Evolutionary conservation across 2,329 filamentous ascomycete species (phyloP), one percentile per base, ranked within the genome.

Genomic region (Aspergillus alliaceus): DNA sequence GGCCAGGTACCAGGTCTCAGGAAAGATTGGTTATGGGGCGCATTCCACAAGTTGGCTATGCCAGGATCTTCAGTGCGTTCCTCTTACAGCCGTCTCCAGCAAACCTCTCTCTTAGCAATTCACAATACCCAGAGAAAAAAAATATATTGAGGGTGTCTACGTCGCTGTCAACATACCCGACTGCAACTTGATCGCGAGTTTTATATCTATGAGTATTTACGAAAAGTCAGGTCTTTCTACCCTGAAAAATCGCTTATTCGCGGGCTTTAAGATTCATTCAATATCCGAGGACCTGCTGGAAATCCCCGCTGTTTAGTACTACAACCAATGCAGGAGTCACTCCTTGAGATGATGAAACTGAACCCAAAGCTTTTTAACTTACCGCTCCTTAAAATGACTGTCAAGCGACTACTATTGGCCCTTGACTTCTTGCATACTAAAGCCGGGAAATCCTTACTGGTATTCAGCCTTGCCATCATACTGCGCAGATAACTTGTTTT

Each of bases 21-120:
- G 71, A 1, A 79, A 80, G 49, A 61, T 79, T 3, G 77, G 76
- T 1, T 79, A 67, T 59, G 76, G 76, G 14, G 69, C 67, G n/a
- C 75, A 72, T 25, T 79, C 76, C 1, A 80, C 76, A 0, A 73
- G 75, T 9, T 79, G 76, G 76, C 70, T 80, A 15, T 75, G 74
- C n/a, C 69, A 64, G 29, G 74, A 79, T 60, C 63, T 75, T 11
- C 63, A 66, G 69, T 70, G 54, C 37, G 50, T 37, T n/a, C n/a
- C n/a, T n/a, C n/a, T n/a, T n/a, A n/a, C n/a, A n/a, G n/a, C n/a
- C n/a, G 15, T 2, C 12, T 20, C 54, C 46, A 29, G 51, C 59
- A 59, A 9, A 25, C 42, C 34, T 31, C 48, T 29, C 27, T 29
- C 5, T 29, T 50, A n/a, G 51, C 40, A 2, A 51, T 20, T 39